Evolutionary conservation across 2,329 filamentous ascomycete species (phyloP).

Genomic region (Penicillium occitanis): DNA sequence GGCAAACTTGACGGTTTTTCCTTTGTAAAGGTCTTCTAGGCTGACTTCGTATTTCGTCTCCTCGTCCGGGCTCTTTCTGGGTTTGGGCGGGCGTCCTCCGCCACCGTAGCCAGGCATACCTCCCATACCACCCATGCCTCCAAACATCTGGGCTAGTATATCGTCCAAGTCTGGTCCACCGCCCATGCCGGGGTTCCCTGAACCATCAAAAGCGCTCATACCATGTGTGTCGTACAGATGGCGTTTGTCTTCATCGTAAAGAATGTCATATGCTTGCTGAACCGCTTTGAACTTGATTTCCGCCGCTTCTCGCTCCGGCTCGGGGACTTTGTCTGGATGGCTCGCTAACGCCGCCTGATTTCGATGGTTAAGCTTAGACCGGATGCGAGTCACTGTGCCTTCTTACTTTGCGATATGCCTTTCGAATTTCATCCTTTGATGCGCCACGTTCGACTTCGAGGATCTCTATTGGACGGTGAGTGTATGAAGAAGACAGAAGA

Average conservation of each 20-base stretch:
- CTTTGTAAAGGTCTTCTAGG: constrained; percentile 95
- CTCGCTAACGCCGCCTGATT: constrained; percentile 75
- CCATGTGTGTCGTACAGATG: constrained; percentile 89
- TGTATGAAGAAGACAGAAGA: background rate
- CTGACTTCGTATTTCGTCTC: constrained; percentile 88
- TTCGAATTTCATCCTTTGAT: constrained; percentile 80
- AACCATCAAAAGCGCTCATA: constrained; percentile 91
- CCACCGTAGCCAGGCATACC: constrained; percentile 46
- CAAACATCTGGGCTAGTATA: constrained; percentile 88
- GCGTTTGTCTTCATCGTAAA: constrained; percentile 92
- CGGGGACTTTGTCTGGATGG: constrained; percentile 93
- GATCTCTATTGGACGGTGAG: constrained; percentile 59
- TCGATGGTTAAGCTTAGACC: constrained; percentile 23
- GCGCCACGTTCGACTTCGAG: constrained; percentile 73
- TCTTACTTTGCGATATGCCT: constrained; percentile 87
- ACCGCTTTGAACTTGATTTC: constrained; percentile 92
- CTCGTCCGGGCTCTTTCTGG: constrained; percentile 73
- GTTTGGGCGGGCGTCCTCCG: constrained; percentile 42
- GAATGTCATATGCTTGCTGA: constrained; percentile 95
- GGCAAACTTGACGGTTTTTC: constrained; percentile 95
- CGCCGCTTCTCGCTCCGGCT: constrained; percentile 77
- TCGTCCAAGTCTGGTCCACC: constrained; percentile 77
- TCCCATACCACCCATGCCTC: constrained; percentile 20
- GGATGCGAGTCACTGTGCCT: background rate
- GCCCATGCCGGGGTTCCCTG: constrained; percentile 63